These are phyloP conservation scores for Lithospermum erythrorhizon DNA, from an alignment of 257 asterid species.

Conservation along the genomic window DNA sequence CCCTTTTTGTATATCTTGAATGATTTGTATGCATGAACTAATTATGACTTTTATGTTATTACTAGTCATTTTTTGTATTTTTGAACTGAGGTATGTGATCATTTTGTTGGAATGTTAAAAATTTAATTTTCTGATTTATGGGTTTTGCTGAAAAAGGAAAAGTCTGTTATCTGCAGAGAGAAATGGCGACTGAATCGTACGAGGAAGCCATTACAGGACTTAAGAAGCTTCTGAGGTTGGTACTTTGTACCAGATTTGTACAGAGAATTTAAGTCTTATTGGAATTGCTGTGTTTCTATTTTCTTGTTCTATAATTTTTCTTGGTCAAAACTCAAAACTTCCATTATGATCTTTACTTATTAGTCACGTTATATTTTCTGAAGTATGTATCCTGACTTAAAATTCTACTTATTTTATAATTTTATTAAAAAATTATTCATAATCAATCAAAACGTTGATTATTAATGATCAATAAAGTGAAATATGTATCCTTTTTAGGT, in stretches of 20 bases:
- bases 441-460: too few species aligned
- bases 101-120: not conserved
- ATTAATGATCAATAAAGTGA: too few species aligned
- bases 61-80: too few species aligned
- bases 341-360: conserved; percentile 14
- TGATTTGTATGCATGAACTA: not conserved
- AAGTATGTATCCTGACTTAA: conserved; percentile 15
- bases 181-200: conserved; percentile 45
- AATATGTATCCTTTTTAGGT: too few species aligned
- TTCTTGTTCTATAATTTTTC: conserved; percentile 1
- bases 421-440: too few species aligned
- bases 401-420: too few species aligned
- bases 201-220: conserved; percentile 78
- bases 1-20: not conserved
- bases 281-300: not conserved
- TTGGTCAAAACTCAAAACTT: not conserved
- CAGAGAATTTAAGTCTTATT: too few species aligned
- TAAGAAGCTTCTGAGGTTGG: conserved; percentile 63
- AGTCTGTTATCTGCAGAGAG: conserved; percentile 27
- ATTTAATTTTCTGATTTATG: not conserved
- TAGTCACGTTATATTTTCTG: not conserved
- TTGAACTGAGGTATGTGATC: not conserved
- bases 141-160: not conserved
- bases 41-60: too few species aligned
- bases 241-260: conserved; percentile 1